Evolutionary conservation across 2,329 filamentous ascomycete genomes (phyloP).

Genomic region (Botrytis aclada): DNA sequence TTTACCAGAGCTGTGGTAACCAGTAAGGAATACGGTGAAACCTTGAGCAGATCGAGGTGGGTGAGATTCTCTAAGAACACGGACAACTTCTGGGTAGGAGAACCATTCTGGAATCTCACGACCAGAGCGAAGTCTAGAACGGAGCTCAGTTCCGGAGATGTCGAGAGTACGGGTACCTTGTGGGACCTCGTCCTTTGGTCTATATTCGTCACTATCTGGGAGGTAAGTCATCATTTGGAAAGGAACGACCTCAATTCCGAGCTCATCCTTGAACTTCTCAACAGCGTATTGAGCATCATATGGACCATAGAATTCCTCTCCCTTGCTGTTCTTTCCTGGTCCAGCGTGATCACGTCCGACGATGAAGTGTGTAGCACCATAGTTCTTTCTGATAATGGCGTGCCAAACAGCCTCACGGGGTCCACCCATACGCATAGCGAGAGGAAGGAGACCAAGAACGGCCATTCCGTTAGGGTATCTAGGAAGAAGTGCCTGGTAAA

Average conservation of each 20-base stretch:
- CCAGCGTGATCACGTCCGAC: slow-evolving; percentile 97
- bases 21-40: slow-evolving; percentile 97
- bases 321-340: slow-evolving; percentile 96
- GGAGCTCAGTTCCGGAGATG: slow-evolving; percentile 87
- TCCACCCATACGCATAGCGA: slow-evolving; percentile 99
- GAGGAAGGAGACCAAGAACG: slow-evolving; percentile 85
- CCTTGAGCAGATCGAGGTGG: slow-evolving; percentile 87
- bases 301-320: slow-evolving; percentile 94
- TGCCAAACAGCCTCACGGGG: slow-evolving; percentile 99
- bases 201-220: slow-evolving; percentile 95
- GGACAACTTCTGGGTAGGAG: slow-evolving; percentile 98
- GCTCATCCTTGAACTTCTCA: slow-evolving; percentile 93
- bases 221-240: slow-evolving; percentile 99
- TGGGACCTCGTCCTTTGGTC: slow-evolving; percentile 84
- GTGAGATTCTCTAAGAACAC: slow-evolving; percentile 93
- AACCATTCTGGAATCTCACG: slow-evolving; percentile 99
- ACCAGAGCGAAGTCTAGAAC: slow-evolving; percentile 83
- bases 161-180: slow-evolving; percentile 80
- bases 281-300: slow-evolving; percentile 97
- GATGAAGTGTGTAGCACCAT: slow-evolving; percentile 98
- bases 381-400: slow-evolving; percentile 99
- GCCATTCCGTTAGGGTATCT: slow-evolving; percentile 99
- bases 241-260: slow-evolving; percentile 96
- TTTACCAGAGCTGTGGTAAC: slow-evolving; percentile 95
- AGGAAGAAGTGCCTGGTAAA: slow-evolving; percentile 94